phyloP scores from a whole-genome alignment of 352 stramenopile genomes.

The Pythium folliculosum region DNA sequence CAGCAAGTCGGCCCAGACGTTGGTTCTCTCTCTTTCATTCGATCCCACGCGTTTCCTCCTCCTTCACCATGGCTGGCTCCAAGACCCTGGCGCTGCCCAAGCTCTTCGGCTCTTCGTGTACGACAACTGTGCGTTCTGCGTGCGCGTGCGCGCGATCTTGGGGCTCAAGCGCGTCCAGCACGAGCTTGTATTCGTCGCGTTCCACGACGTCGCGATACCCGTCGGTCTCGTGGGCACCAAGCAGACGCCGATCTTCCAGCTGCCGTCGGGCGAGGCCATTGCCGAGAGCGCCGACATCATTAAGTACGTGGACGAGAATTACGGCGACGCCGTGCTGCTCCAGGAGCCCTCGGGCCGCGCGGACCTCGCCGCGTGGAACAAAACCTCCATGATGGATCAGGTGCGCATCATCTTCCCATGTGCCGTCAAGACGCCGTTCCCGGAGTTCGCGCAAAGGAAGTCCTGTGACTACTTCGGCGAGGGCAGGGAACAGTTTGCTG shows the following conservation, averaged over 20 bases:
- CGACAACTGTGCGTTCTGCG: conserved; percentile 60
- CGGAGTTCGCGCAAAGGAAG: conserved; percentile 45
- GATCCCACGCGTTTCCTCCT: too few relatives aligned
- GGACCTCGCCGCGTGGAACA: conserved; percentile 49
- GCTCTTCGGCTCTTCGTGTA: conserved; percentile 67
- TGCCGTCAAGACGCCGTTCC: conserved; percentile 40
- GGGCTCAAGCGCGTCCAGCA: conserved; percentile 47
- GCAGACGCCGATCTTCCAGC: conserved; percentile 36
- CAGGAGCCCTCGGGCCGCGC: conserved; percentile 30
- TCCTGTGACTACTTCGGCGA: conserved; percentile 55
- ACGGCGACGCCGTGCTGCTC: conserved; percentile 34
- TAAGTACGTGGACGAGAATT: conserved; percentile 43
- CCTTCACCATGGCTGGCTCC: too few relatives aligned
- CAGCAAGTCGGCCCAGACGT: too few relatives aligned
- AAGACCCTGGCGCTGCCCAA: conserved; percentile 22
- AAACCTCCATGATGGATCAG: conserved; percentile 33
- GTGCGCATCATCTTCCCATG: conserved; percentile 44
- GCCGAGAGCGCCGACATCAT: conserved; percentile 52
- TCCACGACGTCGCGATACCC: conserved; percentile 46
- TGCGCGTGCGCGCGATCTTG: conserved; percentile 51
- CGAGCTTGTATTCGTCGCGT: conserved; percentile 42
- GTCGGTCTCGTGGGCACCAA: conserved; percentile 38
- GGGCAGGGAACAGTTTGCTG: conserved; percentile 54
- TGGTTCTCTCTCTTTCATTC: too few relatives aligned
- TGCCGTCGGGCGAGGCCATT: conserved; percentile 32